Conservation (phyloP, 2,329 filamentous ascomycete genomes). For the Coniochaeta sp. region DNA sequence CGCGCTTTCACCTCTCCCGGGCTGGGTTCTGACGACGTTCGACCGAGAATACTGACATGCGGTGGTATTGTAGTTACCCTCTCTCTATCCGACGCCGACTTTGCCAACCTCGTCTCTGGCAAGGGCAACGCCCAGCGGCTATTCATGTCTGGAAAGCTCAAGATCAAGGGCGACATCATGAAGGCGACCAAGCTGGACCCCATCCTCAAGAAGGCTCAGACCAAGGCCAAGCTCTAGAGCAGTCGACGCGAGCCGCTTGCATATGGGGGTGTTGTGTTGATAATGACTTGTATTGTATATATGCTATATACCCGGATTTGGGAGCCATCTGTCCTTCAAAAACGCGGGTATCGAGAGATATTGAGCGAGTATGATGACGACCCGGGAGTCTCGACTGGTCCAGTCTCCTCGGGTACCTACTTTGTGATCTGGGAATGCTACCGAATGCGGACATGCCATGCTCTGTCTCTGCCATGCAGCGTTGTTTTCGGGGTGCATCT, state of each 20-base stretch:
- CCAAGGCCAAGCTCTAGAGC: conserved; percentile 75
- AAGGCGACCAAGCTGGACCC: conserved; percentile 96
- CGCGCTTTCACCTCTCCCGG: background rate
- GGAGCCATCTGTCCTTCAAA: background rate
- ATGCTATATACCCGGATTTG: background rate
- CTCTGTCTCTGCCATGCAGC: no score
- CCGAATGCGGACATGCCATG: no score
- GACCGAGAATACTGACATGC: background rate
- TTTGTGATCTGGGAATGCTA: no score
- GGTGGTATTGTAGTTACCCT: conserved; percentile 65
- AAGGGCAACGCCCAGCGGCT: conserved; percentile 91
- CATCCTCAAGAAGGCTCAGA: conserved; percentile 80
- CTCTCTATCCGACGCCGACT: conserved; percentile 76
- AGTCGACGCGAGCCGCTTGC: conserved; percentile 10
- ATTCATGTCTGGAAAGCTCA: conserved; percentile 98
- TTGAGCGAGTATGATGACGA: no score
- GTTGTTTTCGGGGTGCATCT: no score
- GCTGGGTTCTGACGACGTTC: background rate
- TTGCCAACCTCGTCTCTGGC: conserved; percentile 72
- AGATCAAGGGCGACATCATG: conserved; percentile 98
- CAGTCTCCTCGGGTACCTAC: no score
- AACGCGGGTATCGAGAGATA: background rate
- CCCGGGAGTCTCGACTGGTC: background rate
- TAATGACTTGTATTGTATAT: conserved; percentile 2
- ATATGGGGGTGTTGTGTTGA: background rate